These are phyloP conservation scores for Solanum lycopersicoides DNA, from an alignment of 257 asterid species.

Conservation along the genomic window DNA sequence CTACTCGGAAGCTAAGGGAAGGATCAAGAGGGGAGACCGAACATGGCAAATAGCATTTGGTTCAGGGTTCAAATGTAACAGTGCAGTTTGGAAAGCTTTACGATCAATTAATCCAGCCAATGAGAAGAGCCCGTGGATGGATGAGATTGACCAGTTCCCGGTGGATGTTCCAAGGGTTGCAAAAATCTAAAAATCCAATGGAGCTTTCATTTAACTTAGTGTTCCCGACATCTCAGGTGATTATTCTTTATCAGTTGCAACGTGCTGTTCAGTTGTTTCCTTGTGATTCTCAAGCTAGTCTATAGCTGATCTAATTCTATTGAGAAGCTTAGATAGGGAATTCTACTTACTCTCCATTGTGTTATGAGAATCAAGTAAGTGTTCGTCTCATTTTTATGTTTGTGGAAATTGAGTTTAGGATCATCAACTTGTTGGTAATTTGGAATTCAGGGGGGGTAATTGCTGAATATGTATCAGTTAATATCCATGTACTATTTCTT, in stretches of 20 bases:
- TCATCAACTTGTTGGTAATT: neutral
- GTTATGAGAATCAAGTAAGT: neutral
- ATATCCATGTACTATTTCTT: neutral
- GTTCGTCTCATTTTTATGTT: neutral
- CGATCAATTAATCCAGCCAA: conserved; percentile 18
- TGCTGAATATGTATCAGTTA: neutral
- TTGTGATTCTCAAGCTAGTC: neutral
- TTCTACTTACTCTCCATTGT: neutral
- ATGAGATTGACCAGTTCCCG: conserved; percentile 20
- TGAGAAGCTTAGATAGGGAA: neutral
- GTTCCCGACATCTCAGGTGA: neutral
- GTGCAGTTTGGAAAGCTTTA: conserved; percentile 26
- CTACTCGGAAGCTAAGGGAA: conserved; percentile 23
- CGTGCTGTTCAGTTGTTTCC: neutral
- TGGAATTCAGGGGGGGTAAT: neutral
- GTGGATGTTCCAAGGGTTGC: conserved; percentile 19
- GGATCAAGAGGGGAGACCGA: conserved; percentile 22
- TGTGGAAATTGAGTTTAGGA: neutral
- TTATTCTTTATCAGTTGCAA: neutral
- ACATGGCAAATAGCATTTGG: conserved; percentile 27
- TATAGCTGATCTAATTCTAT: neutral
- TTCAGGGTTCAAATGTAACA: conserved; percentile 26
- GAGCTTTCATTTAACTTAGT: neutral
- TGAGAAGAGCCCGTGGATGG: conserved; percentile 26
- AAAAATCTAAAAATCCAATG: neutral